These are phyloP conservation scores for Teunomyces panamensis DNA, from an alignment of 805 yeast species.

Conservation along the genomic window DNA sequence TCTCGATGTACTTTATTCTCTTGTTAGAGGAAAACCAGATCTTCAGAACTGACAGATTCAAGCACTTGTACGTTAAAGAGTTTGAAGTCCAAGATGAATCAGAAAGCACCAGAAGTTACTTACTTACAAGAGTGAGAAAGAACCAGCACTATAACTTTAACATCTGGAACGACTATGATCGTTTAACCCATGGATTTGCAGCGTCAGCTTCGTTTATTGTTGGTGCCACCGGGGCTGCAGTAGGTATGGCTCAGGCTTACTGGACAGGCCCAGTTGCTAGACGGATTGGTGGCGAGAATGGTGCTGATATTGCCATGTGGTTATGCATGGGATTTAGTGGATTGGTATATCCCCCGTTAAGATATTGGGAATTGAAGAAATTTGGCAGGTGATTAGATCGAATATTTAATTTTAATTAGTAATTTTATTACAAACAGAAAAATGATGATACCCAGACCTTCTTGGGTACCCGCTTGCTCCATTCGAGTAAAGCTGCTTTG, in stretches of 20 bases:
- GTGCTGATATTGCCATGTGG: constrained; percentile 85
- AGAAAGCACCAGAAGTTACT: background rate
- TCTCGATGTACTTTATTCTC: constrained; percentile 34
- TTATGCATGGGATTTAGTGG: constrained; percentile 70
- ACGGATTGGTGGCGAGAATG: constrained; percentile 50
- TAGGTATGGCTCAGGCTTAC: constrained; percentile 87
- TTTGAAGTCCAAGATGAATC: constrained; percentile 16
- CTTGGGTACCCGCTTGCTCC: too few relatives aligned
- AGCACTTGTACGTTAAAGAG: constrained; percentile 31
- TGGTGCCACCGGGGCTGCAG: constrained; percentile 79
- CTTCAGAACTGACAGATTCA: constrained; percentile 35
- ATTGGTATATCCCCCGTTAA: constrained; percentile 56
- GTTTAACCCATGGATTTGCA: constrained; percentile 69
- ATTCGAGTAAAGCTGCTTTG: too few relatives aligned
- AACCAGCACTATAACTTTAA: constrained; percentile 62
- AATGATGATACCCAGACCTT: too few relatives aligned
- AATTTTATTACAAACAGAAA: too few relatives aligned
- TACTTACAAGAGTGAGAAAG: background rate
- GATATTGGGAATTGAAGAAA: constrained; percentile 61
- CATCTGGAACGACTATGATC: constrained; percentile 62
- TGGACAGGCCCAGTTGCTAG: constrained; percentile 75
- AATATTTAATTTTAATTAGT: background rate
- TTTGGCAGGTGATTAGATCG: constrained; percentile 22
- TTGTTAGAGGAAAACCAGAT: constrained; percentile 35
- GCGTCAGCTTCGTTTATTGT: constrained; percentile 60